A percentile compares a stretch with the other conserved stretches of the same genome.
Conservation (phyloP, 306 rosid genomes). For the Cicer bijugum region DNA sequence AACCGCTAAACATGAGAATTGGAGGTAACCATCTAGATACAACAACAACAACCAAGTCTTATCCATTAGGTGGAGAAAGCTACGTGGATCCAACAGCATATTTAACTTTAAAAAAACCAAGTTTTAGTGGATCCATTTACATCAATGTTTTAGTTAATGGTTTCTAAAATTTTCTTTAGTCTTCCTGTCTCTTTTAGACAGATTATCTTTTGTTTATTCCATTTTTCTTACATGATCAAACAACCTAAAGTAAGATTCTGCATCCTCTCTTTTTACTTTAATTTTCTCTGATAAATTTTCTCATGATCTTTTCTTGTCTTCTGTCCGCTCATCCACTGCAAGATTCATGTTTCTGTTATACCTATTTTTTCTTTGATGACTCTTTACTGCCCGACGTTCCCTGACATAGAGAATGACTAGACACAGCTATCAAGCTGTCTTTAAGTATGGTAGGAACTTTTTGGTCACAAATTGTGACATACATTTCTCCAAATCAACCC, state of each 20-base stretch:
- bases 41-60: conserved; percentile 9
- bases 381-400: neutral
- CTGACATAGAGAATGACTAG: neutral
- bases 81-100: neutral
- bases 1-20: conserved; percentile 21
- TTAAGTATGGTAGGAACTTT: neutral
- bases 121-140: conserved; percentile 5
- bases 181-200: neutral
- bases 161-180: neutral
- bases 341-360: neutral
- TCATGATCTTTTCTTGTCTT: neutral
- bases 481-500: neutral
- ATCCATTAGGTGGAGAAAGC: conserved; percentile 2
- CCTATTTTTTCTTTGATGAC: neutral
- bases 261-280: neutral
- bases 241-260: neutral
- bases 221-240: neutral
- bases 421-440: neutral
- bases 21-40: conserved; percentile 21
- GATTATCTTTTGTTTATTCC: neutral
- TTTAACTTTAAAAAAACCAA: neutral
- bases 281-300: neutral
- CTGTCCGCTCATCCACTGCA: neutral
- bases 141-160: neutral
- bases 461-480: neutral